A percentile compares a stretch with the other conserved stretches of the same genome.
These are phyloP conservation scores for Lactarius trivialis DNA, from an alignment of 768 basidiomycete species.

Conservation along the genomic window DNA sequence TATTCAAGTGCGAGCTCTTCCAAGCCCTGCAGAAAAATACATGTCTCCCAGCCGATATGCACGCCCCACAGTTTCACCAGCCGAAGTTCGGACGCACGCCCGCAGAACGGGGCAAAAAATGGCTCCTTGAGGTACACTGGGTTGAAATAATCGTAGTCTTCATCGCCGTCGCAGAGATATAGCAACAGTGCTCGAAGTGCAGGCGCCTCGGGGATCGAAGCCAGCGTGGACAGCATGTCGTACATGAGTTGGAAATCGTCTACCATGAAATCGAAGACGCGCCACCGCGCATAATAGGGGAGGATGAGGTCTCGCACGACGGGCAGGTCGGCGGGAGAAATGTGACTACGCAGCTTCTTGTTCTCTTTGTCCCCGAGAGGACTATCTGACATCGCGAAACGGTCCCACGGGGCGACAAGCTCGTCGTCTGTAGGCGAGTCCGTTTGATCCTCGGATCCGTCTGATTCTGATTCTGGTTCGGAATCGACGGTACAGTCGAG, in stretches of 20 bases:
- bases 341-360: neutral
- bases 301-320: no score
- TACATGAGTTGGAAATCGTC: constrained; percentile 39
- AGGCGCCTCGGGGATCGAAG: no score
- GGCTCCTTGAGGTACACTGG: constrained; percentile 39
- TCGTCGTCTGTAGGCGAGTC: constrained; percentile 4
- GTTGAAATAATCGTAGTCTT: constrained; percentile 40
- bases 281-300: no score
- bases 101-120: constrained; percentile 52
- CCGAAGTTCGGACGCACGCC: constrained; percentile 45
- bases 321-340: no score
- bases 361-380: constrained; percentile 4
- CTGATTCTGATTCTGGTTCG: constrained; percentile 20
- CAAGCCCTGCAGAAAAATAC: constrained; percentile 40
- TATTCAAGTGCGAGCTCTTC: constrained; percentile 52
- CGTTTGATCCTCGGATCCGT: constrained; percentile 12
- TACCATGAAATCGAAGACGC: constrained; percentile 41
- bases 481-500: constrained; percentile 33
- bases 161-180: constrained; percentile 45
- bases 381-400: constrained; percentile 17
- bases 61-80: constrained; percentile 57
- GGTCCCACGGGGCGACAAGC: constrained; percentile 15
- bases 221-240: constrained; percentile 42
- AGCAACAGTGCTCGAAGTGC: constrained; percentile 47
- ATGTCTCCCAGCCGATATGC: constrained; percentile 58